Evolutionary conservation across 2,329 filamentous ascomycete species (phyloP).

Genomic region (Teratosphaeria zuluensis): DNA sequence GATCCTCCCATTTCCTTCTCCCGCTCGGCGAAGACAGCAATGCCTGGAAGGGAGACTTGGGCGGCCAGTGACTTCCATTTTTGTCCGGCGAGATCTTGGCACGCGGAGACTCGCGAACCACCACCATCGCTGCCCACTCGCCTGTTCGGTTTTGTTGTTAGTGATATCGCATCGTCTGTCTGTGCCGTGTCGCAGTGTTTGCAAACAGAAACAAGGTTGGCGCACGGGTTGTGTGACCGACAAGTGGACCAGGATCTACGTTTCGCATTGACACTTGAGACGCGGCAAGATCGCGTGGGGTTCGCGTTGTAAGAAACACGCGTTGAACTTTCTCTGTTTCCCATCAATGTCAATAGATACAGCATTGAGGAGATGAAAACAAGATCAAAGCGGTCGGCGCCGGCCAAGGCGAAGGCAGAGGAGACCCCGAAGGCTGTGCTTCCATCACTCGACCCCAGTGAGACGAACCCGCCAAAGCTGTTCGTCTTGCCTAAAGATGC

Average conservation of each 20-base stretch:
- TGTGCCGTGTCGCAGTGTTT: neutral
- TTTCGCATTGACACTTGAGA: neutral
- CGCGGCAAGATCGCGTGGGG: neutral
- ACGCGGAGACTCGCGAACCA: slow-evolving; percentile 40
- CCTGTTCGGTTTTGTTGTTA: neutral
- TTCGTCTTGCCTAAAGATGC: slow-evolving; percentile 48
- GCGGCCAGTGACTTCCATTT: slow-evolving; percentile 45
- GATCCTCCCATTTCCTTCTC: slow-evolving; percentile 61
- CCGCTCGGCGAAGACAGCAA: slow-evolving; percentile 65
- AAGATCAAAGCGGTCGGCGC: slow-evolving; percentile 2
- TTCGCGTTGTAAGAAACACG: neutral
- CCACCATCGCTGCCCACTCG: slow-evolving; percentile 24
- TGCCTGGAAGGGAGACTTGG: slow-evolving; percentile 52
- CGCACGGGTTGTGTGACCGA: neutral
- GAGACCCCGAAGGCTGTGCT: slow-evolving; percentile 4
- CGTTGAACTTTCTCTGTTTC: neutral
- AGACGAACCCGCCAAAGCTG: slow-evolving; percentile 38
- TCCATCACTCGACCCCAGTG: slow-evolving; percentile 19
- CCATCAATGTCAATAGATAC: neutral
- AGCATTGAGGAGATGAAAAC: neutral
- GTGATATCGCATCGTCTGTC: neutral
- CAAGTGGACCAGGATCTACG: neutral
- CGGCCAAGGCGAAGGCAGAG: neutral
- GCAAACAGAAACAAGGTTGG: neutral
- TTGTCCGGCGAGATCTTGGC: slow-evolving; percentile 34